Evolutionary conservation across 208 protist genomes (phyloP).

Genomic region (Porcisia hertigi): DNA sequence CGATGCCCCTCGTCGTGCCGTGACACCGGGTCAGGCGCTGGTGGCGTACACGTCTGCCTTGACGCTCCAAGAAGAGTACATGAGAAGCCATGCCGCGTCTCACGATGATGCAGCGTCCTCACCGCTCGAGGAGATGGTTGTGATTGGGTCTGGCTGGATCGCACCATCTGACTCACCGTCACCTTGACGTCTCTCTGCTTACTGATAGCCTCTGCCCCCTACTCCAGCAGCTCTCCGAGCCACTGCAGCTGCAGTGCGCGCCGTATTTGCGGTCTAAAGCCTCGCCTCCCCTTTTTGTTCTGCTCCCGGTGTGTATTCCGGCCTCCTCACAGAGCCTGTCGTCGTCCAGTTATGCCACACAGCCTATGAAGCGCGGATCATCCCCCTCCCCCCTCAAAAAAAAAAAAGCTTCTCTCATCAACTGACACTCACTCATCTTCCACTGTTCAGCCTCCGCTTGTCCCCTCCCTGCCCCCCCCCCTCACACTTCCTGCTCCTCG

Average conservation of each 20-base stretch:
- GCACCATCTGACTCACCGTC: neutral
- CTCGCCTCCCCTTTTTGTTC: neutral
- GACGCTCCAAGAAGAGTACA: neutral
- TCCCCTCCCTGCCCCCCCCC: neutral
- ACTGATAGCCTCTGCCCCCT: too few species aligned
- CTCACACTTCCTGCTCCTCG: neutral
- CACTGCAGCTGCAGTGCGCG: neutral
- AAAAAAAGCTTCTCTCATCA: neutral
- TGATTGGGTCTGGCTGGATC: conserved; percentile 19
- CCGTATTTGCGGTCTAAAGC: neutral
- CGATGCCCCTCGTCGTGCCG: conserved; percentile 46
- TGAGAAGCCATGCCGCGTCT: neutral
- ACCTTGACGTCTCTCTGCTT: neutral
- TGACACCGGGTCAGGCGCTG: conserved; percentile 64
- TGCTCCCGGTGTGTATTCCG: neutral
- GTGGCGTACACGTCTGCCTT: conserved; percentile 43
- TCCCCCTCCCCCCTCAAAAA: neutral
- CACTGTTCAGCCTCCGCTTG: neutral
- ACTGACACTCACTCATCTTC: neutral
- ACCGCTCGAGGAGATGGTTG: conserved; percentile 9
- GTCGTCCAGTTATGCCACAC: neutral
- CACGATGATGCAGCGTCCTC: neutral
- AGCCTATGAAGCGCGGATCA: too few species aligned
- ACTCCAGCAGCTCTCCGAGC: neutral
- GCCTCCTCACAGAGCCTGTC: neutral